Conservation (phyloP, 2,329 filamentous ascomycete species). For the Cephalotrichum gorgonifer region DNA sequence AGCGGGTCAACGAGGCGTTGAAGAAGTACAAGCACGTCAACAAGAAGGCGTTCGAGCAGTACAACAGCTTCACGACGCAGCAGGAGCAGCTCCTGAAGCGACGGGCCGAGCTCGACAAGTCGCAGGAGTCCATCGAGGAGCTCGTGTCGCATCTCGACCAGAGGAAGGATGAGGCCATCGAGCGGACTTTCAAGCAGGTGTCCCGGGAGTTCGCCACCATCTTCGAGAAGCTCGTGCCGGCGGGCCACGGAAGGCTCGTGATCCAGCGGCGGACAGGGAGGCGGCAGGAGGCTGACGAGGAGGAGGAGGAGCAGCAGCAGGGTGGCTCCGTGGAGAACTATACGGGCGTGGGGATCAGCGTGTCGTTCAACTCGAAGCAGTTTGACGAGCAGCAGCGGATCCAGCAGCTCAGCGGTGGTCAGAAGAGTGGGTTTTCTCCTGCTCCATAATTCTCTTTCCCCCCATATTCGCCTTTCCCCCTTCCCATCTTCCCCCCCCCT, state of each 20-base stretch:
- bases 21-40: constrained; percentile 98
- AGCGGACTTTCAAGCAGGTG: constrained; percentile 97
- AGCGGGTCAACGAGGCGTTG: constrained; percentile 82
- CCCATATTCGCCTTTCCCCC: not conserved
- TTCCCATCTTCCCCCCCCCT: not conserved
- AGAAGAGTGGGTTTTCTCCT: constrained; percentile 93
- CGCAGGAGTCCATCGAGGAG: constrained; percentile 79
- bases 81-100: constrained; percentile 79
- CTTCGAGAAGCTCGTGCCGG: constrained; percentile 90
- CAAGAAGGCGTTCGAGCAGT: constrained; percentile 99
- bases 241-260: constrained; percentile 80
- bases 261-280: constrained; percentile 86
- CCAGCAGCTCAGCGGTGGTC: constrained; percentile 90
- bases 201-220: constrained; percentile 86
- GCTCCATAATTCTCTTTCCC: not conserved
- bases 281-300: constrained; percentile 52
- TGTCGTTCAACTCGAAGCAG: constrained; percentile 97
- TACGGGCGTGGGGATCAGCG: constrained; percentile 88
- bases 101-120: constrained; percentile 76
- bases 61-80: constrained; percentile 91
- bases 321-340: constrained; percentile 85
- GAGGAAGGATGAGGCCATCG: constrained; percentile 94
- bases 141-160: constrained; percentile 88
- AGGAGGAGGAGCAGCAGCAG: constrained; percentile 53
- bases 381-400: constrained; percentile 94